Base-by-base conservation (phyloP, 805 yeast species). In the Lachancea quebecensis region DNA sequence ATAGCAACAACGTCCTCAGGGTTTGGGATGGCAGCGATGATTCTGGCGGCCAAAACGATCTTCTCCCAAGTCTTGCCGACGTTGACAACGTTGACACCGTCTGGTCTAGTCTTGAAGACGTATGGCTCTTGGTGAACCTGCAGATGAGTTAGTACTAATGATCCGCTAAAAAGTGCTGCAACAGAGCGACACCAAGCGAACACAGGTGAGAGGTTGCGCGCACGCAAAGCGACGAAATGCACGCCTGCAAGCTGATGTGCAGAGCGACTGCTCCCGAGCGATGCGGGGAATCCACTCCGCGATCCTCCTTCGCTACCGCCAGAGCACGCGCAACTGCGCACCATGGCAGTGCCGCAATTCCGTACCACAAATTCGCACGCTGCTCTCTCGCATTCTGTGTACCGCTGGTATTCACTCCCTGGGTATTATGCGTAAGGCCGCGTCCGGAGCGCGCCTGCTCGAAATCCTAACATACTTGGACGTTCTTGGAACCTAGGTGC, bases 41-140 rank as follows among this genome's bases (percentile, higher is more conserved):
- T 86, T 81, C 97, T 93, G 66, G 99, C 99, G 70, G 99, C 99
- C 73, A 93, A 81, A 58, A 91, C 97, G 73, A 90, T 85, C 82
- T 91, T 91, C 82, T 93, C 98, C 98, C 99, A 93, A 69, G 99
- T 93, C 82, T 91, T 90, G 81, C 95, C 95, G 68, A 93, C 79
- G 88, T 93, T 88, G 76, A 93, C 90, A 64, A 93, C 79, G 82
- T 89, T 89, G 67, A 93, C 97, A 84, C 99, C 99, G 73, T 93
- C 99, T 77, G 95, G 93, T 81, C 98, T 90, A 75, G 96, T 84
- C 79, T 88, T 86, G 91, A 78, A 86, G 66, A 91, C 95, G 81
- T 88, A 88, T 74, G 93, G 84, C 73, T 85, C 85, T 83, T 87
- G 89, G 87, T 89, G 96, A 69, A 87, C 91, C 91, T 85, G 62